A percentile compares a stretch with the other conserved stretches of the same genome.
Evolutionary conservation across 257 asterid genomes (phyloP).

Genomic region (Lycium ferocissimum): DNA sequence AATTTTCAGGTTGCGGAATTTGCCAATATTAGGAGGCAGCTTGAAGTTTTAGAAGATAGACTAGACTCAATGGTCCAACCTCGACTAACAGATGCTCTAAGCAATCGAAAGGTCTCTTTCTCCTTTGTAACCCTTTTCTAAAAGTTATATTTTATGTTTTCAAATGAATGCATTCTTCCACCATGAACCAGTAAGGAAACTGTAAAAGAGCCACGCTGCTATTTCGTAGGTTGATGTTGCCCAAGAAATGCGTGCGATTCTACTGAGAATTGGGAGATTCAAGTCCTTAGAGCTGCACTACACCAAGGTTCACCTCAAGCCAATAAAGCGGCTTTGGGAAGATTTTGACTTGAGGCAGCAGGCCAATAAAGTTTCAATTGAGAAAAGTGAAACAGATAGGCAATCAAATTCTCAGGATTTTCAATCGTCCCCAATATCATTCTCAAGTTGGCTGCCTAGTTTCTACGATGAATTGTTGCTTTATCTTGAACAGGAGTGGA

Average conservation of each 20-base stretch:
- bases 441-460: slow-evolving; percentile 87
- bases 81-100: slow-evolving; percentile 88
- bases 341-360: slow-evolving; percentile 83
- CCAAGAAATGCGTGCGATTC: slow-evolving; percentile 92
- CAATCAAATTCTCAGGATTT: slow-evolving; percentile 50
- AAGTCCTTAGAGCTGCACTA: slow-evolving; percentile 86
- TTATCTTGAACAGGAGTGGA: slow-evolving; percentile 99
- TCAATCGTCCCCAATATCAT: slow-evolving; percentile 53
- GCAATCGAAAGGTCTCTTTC: slow-evolving; percentile 61
- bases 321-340: slow-evolving; percentile 86
- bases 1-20: slow-evolving; percentile 94
- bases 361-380: slow-evolving; percentile 70
- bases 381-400: slow-evolving; percentile 67
- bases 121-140: slow-evolving; percentile 33
- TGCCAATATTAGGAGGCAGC: slow-evolving; percentile 98
- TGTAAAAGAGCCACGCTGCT: slow-evolving; percentile 21
- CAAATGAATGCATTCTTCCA: slow-evolving; percentile 36
- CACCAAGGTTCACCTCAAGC: slow-evolving; percentile 82
- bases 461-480: slow-evolving; percentile 94
- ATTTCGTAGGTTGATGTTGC: slow-evolving; percentile 74
- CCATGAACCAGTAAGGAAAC: slow-evolving; percentile 21
- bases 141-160: slow-evolving; percentile 29
- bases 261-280: slow-evolving; percentile 84
- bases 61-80: slow-evolving; percentile 97
- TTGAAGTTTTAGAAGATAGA: slow-evolving; percentile 97